Percentiles rank a stretch among this genome's conserved stretches.
These are phyloP conservation scores for Licmophora abbreviata DNA, from an alignment of 108 stramenopile species.

Conservation along the genomic window DNA sequence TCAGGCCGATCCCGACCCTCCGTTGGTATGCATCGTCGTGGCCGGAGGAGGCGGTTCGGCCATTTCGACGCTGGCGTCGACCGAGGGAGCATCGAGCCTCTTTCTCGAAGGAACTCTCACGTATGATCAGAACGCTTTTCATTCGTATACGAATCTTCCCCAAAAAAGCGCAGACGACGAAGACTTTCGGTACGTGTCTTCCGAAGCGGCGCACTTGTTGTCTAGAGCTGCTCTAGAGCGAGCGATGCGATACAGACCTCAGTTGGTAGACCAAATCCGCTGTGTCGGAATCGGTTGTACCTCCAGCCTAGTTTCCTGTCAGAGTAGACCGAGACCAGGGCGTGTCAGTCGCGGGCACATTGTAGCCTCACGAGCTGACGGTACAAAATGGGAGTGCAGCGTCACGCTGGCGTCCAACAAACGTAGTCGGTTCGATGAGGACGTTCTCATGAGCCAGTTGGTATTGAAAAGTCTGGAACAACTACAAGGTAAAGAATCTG, in stretches of 20 bases:
- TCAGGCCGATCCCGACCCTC: no score
- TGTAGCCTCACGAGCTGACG: slow-evolving; percentile 39
- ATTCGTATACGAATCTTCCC: slow-evolving; percentile 32
- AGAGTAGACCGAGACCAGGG: slow-evolving; percentile 3
- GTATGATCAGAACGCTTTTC: slow-evolving; percentile 65
- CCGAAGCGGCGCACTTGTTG: slow-evolving; percentile 40
- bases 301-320: slow-evolving; percentile 36
- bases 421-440: slow-evolving; percentile 24
- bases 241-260: slow-evolving; percentile 33
- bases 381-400: slow-evolving; percentile 23
- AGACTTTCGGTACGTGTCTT: slow-evolving; percentile 34
- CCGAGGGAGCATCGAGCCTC: slow-evolving; percentile 57
- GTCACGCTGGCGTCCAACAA: slow-evolving; percentile 12
- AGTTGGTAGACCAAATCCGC: slow-evolving; percentile 18
- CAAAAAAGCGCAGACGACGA: neutral
- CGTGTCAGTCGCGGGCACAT: slow-evolving; percentile 38
- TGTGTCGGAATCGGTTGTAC: slow-evolving; percentile 63
- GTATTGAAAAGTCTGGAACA: no score
- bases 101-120: slow-evolving; percentile 52
- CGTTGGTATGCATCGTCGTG: slow-evolving; percentile 21
- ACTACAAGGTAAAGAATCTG: no score
- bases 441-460: slow-evolving; percentile 22
- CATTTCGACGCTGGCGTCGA: slow-evolving; percentile 54
- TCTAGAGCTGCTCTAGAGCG: slow-evolving; percentile 49
- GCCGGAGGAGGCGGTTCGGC: slow-evolving; percentile 61